Base-by-base conservation (phyloP, 192 early-diverging fungal genomes). In the Rhizophagus prolifer region DNA sequence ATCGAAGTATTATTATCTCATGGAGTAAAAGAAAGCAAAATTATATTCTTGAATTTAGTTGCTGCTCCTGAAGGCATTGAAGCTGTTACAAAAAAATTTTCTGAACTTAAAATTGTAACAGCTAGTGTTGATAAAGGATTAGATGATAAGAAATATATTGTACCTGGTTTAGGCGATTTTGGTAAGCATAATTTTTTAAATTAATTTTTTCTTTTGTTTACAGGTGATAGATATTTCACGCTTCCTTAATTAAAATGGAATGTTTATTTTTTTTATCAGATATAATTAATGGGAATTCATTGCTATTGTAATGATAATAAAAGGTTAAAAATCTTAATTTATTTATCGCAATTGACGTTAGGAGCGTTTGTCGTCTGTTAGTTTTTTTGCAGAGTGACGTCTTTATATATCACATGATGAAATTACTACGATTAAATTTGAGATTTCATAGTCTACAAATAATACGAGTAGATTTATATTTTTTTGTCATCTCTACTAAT, bases 141-240 rank as follows among this genome's bases (percentile, higher is more conserved):
- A 38, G 89, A 98, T 76, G 88, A 86, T 9, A 85, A 91, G 50
- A 92, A 94, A 85, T 98, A 93, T 79, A 96, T 98, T 78, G 81
- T 94, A 19, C 96, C 96, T 44, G 96, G 96, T 16, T 82, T 96
- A 41, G 95, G 96, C 54, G 95, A 96, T 83, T 98, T 96, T 81
- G 95, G 95, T 74, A 62, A 61, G 54, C 19, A 1, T 26, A 58
- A 70, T 14, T 16, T 26, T n/a, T 21, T 21, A 23, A 26, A n/a
- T 47, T 9, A 46, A 25, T 70, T 70, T 8, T 46, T 5, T 19
- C 41, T 25, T 46, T 31, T 10, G 9, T 46, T 46, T 44, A 46
- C 16, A 70, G 68, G 68, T 41, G 68, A 70, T 25, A 41, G 68
- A 70, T 70, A 70, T 70, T 70, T 70, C 68, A 70, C 68, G 6